A percentile compares a stretch with the other conserved stretches of the same genome.
These are phyloP conservation scores for Rhizopogon vinicolor DNA, from an alignment of 768 basidiomycete genomes.

Conservation along the genomic window DNA sequence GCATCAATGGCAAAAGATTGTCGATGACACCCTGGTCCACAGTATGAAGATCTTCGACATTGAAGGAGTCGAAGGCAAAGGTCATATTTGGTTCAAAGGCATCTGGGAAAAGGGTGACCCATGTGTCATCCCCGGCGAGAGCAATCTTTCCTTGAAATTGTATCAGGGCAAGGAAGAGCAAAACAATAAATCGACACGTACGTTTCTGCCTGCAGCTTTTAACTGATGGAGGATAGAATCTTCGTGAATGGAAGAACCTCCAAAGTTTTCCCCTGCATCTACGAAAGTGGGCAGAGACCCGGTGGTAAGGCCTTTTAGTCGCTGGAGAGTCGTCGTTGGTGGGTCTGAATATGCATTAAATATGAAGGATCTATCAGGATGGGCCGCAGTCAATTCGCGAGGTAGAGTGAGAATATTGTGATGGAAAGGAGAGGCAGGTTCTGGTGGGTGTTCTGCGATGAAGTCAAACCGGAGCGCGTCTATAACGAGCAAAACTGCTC, in stretches of 20 bases:
- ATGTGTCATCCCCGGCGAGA: slow-evolving; percentile 97
- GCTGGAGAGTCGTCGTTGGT: slow-evolving; percentile 91
- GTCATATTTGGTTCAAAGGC: slow-evolving; percentile 69
- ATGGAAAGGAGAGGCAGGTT: slow-evolving; percentile 61
- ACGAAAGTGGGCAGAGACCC: slow-evolving; percentile 95
- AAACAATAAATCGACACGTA: slow-evolving; percentile 24
- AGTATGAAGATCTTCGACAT: slow-evolving; percentile 95
- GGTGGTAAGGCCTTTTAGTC: slow-evolving; percentile 92
- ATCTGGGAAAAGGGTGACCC: slow-evolving; percentile 84
- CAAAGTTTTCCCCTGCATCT: slow-evolving; percentile 92
- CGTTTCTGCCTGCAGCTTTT: slow-evolving; percentile 51
- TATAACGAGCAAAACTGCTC: slow-evolving; percentile 82
- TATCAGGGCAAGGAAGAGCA: slow-evolving; percentile 1
- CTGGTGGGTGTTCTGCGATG: slow-evolving; percentile 58
- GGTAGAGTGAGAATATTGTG: slow-evolving; percentile 85
- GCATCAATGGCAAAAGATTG: slow-evolving; percentile 79
- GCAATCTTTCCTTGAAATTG: slow-evolving; percentile 49
- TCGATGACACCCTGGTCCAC: slow-evolving; percentile 88
- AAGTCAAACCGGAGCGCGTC: slow-evolving; percentile 96
- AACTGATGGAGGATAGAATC: slow-evolving; percentile 86
- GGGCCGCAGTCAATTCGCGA: slow-evolving; percentile 53
- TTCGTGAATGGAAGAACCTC: slow-evolving; percentile 78
- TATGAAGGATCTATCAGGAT: slow-evolving; percentile 75
- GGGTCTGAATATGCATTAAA: slow-evolving; percentile 92
- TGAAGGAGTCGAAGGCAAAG: slow-evolving; percentile 92